A percentile compares a stretch with the other conserved stretches of the same genome.
These are phyloP conservation scores for Cladosporium sp. DNA, from an alignment of 2,329 filamentous ascomycete genomes.

Conservation along the genomic window DNA sequence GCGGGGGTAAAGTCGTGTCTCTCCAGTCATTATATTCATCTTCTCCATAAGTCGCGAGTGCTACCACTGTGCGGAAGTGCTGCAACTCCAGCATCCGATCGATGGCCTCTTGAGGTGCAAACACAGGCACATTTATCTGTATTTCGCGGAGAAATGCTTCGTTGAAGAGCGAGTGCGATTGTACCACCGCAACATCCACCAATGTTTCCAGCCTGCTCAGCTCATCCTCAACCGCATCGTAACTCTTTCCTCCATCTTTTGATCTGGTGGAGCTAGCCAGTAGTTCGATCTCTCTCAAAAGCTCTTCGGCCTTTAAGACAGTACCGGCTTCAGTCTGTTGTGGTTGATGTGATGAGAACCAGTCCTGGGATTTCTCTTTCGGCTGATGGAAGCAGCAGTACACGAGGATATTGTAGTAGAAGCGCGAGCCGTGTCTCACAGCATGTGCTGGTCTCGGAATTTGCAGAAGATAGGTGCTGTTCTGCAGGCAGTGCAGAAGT, in stretches of 20 bases:
- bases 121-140: conserved; percentile 49
- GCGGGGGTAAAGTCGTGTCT: conserved; percentile 36
- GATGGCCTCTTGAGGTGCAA: conserved; percentile 55
- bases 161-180: conserved; percentile 44
- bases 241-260: conserved; percentile 19
- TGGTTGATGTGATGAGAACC: neutral
- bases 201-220: conserved; percentile 23
- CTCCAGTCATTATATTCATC: conserved; percentile 40
- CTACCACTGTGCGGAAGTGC: conserved; percentile 54
- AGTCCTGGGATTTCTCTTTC: neutral
- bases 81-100: conserved; percentile 53
- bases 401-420: conserved; percentile 60
- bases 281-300: conserved; percentile 49
- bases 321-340: conserved; percentile 32
- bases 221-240: neutral
- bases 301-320: conserved; percentile 50
- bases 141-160: conserved; percentile 55
- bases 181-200: conserved; percentile 56
- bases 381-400: conserved; percentile 37
- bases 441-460: conserved; percentile 51
- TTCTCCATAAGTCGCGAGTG: conserved; percentile 43
- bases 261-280: conserved; percentile 28
- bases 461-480: conserved; percentile 63
- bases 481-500: conserved; percentile 60
- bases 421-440: conserved; percentile 39